Conservation (phyloP, 225 moss, liverwort and hornwort genomes). For the Rhytidiadelphus loreus region DNA sequence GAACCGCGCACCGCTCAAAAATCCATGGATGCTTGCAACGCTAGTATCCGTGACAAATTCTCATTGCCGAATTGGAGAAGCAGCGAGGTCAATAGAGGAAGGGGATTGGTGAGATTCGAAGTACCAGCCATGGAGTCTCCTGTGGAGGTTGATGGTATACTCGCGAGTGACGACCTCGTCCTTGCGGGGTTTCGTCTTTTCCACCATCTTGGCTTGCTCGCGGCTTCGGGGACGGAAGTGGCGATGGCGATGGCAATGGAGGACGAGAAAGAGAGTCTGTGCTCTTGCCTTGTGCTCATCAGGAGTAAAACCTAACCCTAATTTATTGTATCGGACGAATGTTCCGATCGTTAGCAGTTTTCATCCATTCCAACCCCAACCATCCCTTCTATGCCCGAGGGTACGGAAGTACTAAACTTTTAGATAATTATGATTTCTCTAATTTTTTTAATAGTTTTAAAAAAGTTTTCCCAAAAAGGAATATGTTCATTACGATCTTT, state of each 20-base stretch:
- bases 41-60: neutral
- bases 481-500: neutral
- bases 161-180: neutral
- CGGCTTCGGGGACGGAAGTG: neutral
- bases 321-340: neutral
- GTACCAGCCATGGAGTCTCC: neutral
- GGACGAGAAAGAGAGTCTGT: neutral
- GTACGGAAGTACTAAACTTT: too few relatives aligned
- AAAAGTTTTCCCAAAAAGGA: too few relatives aligned
- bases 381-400: too few relatives aligned
- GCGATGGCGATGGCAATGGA: neutral
- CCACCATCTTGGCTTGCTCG: slow-evolving; percentile 9
- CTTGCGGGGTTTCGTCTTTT: slow-evolving; percentile 11
- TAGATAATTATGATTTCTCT: too few relatives aligned
- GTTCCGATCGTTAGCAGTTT: neutral
- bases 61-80: neutral
- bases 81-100: neutral
- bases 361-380: neutral
- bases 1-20: neutral
- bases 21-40: neutral
- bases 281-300: neutral
- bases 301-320: neutral
- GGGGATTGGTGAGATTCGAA: neutral
- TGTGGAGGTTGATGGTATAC: neutral
- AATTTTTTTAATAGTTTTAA: too few relatives aligned